Evolutionary conservation across 2,329 filamentous ascomycete species (phyloP), one percentile per base, ranked within the genome.

Genomic region (Plenodomus lindquistii): DNA sequence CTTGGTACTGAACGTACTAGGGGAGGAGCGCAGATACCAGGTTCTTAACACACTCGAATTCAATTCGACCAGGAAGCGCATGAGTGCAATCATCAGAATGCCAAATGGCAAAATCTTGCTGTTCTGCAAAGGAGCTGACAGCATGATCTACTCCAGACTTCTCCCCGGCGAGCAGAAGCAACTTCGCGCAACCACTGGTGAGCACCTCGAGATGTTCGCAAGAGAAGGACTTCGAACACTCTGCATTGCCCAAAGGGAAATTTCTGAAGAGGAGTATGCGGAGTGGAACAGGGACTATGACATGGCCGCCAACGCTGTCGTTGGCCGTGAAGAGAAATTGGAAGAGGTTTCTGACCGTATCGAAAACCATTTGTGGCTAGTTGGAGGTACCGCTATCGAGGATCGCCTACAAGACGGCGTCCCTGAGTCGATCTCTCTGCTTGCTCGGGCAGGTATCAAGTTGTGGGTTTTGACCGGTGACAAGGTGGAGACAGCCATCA

Each of bases 401-500:
- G 94, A 99, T 79, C 86, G 92, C 61, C 81, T 99, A 21, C 94
- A 99, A 74, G 94, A 99, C 62, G 94, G 93, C 50, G 94, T 99
- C 3, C 94, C 94, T 6, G 94, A 97, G 68, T 93, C 94, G 0
- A 99, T 99, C 63, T 89, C 88, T 42, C 77, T 99, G 37, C 85
- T 99, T 43, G 93, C 88, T 22, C 85, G 91, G 65, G 94, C 94
- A 44, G 95, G 95, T 70, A 97, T 99, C 74, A 99, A 99, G 75
- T 83, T 99, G 7, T 99, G 94, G 94, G 94, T 99, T 44, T 78
- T 99, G 57, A 99, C 94, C 15, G 94, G 95, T 55, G 94, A 99
- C 80, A 99, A 97, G 75, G 93, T 97, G 24, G 94, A 99, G 75
- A 99, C 94, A 19, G 94, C 95, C 48, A 99, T 99, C 84, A 99